phyloP scores from a whole-genome alignment of 2,329 filamentous ascomycete species.

The Orbilia quercus region DNA sequence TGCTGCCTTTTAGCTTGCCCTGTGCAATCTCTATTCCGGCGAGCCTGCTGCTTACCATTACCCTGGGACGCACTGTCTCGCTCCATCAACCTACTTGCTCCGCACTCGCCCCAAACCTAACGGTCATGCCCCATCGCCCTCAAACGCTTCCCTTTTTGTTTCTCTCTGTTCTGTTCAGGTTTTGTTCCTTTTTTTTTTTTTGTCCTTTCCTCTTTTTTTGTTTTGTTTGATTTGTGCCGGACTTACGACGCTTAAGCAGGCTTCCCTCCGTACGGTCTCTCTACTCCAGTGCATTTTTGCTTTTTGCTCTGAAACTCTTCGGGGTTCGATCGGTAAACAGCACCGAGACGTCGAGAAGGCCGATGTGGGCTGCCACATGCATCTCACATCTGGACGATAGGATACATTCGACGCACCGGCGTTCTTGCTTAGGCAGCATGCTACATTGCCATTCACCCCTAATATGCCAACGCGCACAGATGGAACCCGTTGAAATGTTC shows the following conservation, averaged over 20 bases:
- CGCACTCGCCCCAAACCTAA: constrained; percentile 36
- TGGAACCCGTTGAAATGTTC: constrained; percentile 7
- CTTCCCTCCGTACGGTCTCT: constrained; percentile 27
- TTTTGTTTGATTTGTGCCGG: constrained; percentile 38
- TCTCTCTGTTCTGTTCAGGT: constrained; percentile 6
- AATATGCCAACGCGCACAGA: constrained; percentile 38
- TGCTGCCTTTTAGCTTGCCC: constrained; percentile 42
- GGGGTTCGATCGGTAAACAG: constrained; percentile 47
- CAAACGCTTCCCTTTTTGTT: constrained; percentile 30
- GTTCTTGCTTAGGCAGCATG: constrained; percentile 44
- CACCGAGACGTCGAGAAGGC: constrained; percentile 46
- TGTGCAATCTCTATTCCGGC: constrained; percentile 20
- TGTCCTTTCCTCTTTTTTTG: constrained; percentile 16
- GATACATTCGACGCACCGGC: constrained; percentile 31
- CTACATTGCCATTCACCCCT: constrained; percentile 13
- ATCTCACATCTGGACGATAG: constrained; percentile 34
- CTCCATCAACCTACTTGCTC: constrained; percentile 17
- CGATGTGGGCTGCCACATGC: constrained; percentile 53
- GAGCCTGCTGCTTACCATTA: constrained; percentile 27
- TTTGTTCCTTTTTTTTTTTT: constrained; percentile 11
- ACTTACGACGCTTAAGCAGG: constrained; percentile 46
- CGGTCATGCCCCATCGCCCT: constrained; percentile 22
- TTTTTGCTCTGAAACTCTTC: constrained; percentile 48
- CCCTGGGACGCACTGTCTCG: constrained; percentile 35
- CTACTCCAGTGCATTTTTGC: constrained; percentile 25